Evolutionary conservation across 2,329 filamentous ascomycete genomes (phyloP).

Genomic region (Graphilbum sp.): DNA sequence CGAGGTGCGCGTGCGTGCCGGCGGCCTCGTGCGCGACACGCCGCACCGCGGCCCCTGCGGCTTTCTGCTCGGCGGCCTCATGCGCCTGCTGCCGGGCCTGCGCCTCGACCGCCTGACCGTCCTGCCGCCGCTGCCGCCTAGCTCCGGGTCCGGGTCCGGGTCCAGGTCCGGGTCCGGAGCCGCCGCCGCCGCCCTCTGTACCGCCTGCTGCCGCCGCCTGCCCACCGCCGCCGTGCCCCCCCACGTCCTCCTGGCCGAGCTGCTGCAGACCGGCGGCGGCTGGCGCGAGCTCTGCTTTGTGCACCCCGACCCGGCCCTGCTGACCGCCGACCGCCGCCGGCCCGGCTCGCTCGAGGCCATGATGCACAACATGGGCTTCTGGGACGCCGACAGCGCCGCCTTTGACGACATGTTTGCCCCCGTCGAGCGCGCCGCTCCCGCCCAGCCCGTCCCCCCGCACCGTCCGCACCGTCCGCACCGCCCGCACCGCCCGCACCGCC

Average conservation of each 20-base stretch:
- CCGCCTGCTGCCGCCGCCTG: not conserved
- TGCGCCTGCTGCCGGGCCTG: slow-evolving; percentile 10
- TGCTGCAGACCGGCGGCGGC: slow-evolving; percentile 7
- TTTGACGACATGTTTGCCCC: slow-evolving; percentile 6
- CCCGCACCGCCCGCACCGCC: not conserved
- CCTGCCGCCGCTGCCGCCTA: slow-evolving; percentile 8
- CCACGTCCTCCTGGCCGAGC: slow-evolving; percentile 8
- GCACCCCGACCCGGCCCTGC: slow-evolving; percentile 9
- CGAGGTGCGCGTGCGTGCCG: slow-evolving; percentile 10
- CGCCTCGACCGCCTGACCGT: slow-evolving; percentile 9
- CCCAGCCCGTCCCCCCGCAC: not conserved
- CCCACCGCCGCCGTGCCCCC: not conserved
- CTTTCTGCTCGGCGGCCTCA: slow-evolving; percentile 8
- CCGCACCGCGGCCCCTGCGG: slow-evolving; percentile 3
- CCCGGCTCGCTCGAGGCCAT: slow-evolving; percentile 10
- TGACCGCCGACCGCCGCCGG: slow-evolving; percentile 5
- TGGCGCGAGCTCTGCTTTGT: slow-evolving; percentile 12
- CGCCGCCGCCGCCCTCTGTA: not conserved
- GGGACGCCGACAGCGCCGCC: slow-evolving; percentile 7
- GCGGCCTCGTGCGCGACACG: slow-evolving; percentile 3
- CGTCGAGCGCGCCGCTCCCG: slow-evolving; percentile 3
- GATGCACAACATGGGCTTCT: slow-evolving; percentile 12
- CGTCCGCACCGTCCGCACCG: not conserved
- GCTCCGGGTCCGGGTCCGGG: too few relatives aligned
- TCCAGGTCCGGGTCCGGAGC: slow-evolving; percentile 6